Base-by-base conservation (phyloP, 2,329 filamentous ascomycete genomes). In the Sphaerostilbella broomeana region DNA sequence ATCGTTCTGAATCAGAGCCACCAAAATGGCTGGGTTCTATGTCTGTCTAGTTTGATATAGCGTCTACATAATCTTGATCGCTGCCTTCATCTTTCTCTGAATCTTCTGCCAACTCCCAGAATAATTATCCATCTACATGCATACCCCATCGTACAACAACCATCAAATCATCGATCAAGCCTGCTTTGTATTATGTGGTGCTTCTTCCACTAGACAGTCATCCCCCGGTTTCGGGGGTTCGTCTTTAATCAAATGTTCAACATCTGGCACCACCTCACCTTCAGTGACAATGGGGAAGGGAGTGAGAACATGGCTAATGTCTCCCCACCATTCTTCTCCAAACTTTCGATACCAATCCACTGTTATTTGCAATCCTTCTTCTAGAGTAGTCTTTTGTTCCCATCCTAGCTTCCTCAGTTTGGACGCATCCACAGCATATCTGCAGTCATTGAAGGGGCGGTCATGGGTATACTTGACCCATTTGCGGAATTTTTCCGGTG, bases 401-500 rank as follows among this genome's bases (percentile, higher is more conserved):
- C 82, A 86, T 16, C 82, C 83, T 5, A 87, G 67, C 46, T 70
- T 62, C 26, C 73, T 65, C 48, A 86, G 69, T 60, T 85, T 86
- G 38, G 72, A 75, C 22, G 76, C 81, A 54, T 86, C 79, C 3
- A 86, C 78, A 9, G 80, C 80, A 53, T 86, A 87, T 25, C 81
- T 70, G 53, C 78, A 73, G 59, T 87, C 83, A 59, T 86, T 86
- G 64, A 84, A 90, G 0, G 84, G 85, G 15, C 86, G 73, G 61
- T 92, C 85, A 47, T 80, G 73, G 2, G 83, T 86, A 60, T 86
- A 82, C 58, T 83, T 77, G 51, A 89, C 75, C 73, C 79, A 84
- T 51, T 72, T 72, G 43, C 71, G 67, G 39, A 81, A 68, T 38
- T 79, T 70, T 42, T 72, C 68, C 20, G 64, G 59, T 4, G 63